Evolutionary conservation across 2,329 filamentous ascomycete species (phyloP).

Genomic region (Pezicula neosporulosa): DNA sequence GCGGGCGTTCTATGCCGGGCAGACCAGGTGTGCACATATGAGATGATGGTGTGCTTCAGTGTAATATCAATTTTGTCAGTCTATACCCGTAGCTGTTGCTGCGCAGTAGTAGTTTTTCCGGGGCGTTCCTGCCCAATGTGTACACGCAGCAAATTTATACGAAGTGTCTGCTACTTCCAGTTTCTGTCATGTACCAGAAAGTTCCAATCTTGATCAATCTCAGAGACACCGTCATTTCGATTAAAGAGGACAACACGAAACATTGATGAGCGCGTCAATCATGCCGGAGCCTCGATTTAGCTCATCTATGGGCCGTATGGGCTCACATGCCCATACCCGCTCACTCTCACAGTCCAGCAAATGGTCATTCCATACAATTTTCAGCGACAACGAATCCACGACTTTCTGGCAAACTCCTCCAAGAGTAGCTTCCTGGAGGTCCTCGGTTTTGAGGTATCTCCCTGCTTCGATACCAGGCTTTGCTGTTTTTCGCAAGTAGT

Average conservation of each 20-base stretch:
- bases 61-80: neutral
- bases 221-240: no score
- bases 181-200: no score
- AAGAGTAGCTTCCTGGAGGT: slow-evolving; percentile 10
- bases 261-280: no score
- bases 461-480: neutral
- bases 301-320: slow-evolving; percentile 2
- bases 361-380: slow-evolving; percentile 9
- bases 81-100: neutral
- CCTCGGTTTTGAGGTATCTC: neutral
- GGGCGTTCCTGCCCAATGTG: no score
- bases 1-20: neutral
- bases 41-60: neutral
- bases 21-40: neutral
- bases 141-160: no score
- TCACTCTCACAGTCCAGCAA: slow-evolving; percentile 9
- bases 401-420: slow-evolving; percentile 20
- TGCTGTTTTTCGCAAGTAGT: slow-evolving; percentile 9
- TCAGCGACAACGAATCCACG: slow-evolving; percentile 14
- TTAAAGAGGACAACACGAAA: no score
- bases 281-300: slow-evolving; percentile 8
- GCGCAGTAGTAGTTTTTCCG: no score
- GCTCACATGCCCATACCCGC: slow-evolving; percentile 12
- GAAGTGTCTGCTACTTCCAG: no score
- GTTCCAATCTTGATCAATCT: no score